Evolutionary conservation across 768 basidiomycete genomes (phyloP), one percentile per base, ranked within the genome.

Genomic region (Auriscalpium microsporum): DNA sequence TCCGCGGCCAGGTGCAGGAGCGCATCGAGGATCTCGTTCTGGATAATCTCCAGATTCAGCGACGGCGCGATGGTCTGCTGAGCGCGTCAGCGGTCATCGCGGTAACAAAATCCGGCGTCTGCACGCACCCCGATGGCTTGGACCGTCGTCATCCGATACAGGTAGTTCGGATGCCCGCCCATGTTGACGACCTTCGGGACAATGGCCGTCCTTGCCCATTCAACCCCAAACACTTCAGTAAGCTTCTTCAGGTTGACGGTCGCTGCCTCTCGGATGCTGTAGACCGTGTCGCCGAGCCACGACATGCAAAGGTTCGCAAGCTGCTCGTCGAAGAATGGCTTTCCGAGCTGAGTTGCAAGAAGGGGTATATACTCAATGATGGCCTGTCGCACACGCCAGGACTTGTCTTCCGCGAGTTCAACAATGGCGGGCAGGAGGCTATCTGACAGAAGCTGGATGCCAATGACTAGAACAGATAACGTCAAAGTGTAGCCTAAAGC

Each of bases 361-460:
- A 98, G 82, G n/a, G 96, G 96, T 63, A 99, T 90, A 73, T 99
- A 97, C 72, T 98, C 96, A 71, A 99, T 99, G 74, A 99, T 98
- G 8, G 96, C 96, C 71, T 99, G 96, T 63, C 96, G 87, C 17
- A 99, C 95, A 33, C 96, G 88, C 96, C 96, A 99, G 58, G 96
- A 96, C 69, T 98, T 99, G 76, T 99, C 96, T 71, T 98, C 95
- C 8, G 96, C 96, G 36, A 99, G 78, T 67, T 98, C 91, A 59
- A 98, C 90, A 61, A 99, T 98, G 38, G 96, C 96, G 9, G 96
- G 96, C 34, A 99, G 81, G 38, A 99, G 86, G 62, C 91, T 94
- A 62, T 94, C 93, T 1, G 93, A 92, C 51, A 99, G 74, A 34
- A 93, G 78, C 58, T 97, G 92, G 64, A 98, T 96, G 47, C 96